Evolutionary conservation across 2,329 filamentous ascomycete genomes (phyloP), one percentile per base, ranked within the genome.

Genomic region (Talaromyces sp.): DNA sequence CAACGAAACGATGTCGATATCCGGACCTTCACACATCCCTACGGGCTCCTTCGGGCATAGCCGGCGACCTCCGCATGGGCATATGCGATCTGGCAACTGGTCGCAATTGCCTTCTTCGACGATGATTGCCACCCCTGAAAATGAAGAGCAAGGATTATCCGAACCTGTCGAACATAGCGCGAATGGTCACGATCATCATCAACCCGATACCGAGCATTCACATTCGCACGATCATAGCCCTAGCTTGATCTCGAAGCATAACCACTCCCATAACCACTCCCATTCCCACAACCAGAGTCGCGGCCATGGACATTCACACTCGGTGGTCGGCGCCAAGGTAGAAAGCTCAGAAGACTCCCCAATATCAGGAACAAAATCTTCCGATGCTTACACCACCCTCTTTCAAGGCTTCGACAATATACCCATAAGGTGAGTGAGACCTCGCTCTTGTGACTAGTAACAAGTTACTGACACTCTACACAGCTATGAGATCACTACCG

Each of bases 401-500:
- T 59, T 59, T 25, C 53, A 61, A 28, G 33, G 43, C 10, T 59
- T 48, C 22, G 57, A 57, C 21, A 48, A 57, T 22, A 31, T 53
- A 33, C 53, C 53, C 15, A 31, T 59, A 19, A 56, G 60, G 56
- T 61, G 25, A 15, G 57, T 58, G 2, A 39, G 17, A 8, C 48
- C 33, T 52, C 11, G 31, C 6, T 52, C 13, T 13, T 37, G 28
- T 36, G 7, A 6, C 35, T 19, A n/a, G 35, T 6, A 54, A 6
- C 19, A 40, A 36, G 17, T 17, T 15, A 8, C 65, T 67, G 67
- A 63, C 68, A 65, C 19, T 55, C 57, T 64, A 58, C 58, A 17
- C 55, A 75, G 78, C 15, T 70, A 75, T 25, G 80, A 83, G 65
- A 68, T 77, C 5, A 61, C 82, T 57, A 79, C 79, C 5, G 80